These are phyloP conservation scores for Pharnaceum exiguum DNA, from an alignment of 148 eudicot species.

Conservation along the genomic window DNA sequence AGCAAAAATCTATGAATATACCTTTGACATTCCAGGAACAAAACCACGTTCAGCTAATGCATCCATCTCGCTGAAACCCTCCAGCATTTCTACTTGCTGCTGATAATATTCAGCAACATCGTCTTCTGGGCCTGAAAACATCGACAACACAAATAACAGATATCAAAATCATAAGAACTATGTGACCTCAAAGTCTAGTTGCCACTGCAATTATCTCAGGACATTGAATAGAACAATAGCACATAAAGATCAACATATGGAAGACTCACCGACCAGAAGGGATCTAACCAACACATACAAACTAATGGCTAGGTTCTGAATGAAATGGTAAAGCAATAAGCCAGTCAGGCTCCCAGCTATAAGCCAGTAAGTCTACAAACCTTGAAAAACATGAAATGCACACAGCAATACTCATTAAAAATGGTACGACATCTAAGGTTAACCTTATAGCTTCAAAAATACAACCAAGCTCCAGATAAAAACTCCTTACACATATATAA, in stretches of 20 bases:
- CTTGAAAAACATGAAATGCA: neutral
- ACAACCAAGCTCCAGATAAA: neutral
- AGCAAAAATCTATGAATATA: neutral
- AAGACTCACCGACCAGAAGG: neutral
- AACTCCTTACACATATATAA: neutral
- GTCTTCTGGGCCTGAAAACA: slow-evolving; percentile 65
- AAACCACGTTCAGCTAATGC: slow-evolving; percentile 80
- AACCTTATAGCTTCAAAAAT: neutral
- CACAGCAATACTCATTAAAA: neutral
- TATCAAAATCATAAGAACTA: neutral
- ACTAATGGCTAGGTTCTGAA: neutral
- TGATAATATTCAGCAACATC: slow-evolving; percentile 77
- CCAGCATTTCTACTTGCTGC: slow-evolving; percentile 76
- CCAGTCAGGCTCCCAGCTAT: too few species aligned
- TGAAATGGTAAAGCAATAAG: too few species aligned
- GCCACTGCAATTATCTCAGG: neutral
- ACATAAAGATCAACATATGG: neutral
- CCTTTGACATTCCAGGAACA: slow-evolving; percentile 72
- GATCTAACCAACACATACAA: neutral
- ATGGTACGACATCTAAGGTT: neutral
- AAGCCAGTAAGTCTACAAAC: too few species aligned
- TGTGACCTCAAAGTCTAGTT: neutral
- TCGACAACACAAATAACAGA: neutral
- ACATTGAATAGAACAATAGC: neutral
- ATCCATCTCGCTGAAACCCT: slow-evolving; percentile 88